Percentiles rank a stretch among this genome's conserved stretches.
These are phyloP conservation scores for Puccinia sorghi DNA, from an alignment of 1,284 basidiomycete species.

Conservation along the genomic window DNA sequence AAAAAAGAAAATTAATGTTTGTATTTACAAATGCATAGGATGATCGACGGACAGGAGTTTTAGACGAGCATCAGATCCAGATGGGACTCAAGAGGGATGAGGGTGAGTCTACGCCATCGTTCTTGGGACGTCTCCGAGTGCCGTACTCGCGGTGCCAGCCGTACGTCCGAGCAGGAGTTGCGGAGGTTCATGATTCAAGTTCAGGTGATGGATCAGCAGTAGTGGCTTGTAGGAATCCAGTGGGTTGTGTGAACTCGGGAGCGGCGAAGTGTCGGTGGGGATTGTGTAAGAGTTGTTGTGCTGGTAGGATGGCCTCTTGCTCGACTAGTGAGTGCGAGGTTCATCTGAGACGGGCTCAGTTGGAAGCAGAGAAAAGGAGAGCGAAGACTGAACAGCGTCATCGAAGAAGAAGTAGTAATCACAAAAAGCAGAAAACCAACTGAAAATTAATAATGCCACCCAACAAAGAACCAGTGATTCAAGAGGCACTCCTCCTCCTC, in stretches of 20 bases:
- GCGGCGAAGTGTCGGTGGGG: conserved; percentile 16
- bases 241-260: conserved; percentile 25
- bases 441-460: neutral
- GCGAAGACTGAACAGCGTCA: conserved; percentile 4
- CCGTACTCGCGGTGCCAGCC: conserved; percentile 61
- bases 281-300: conserved; percentile 30
- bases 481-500: neutral
- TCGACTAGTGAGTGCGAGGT: conserved; percentile 35
- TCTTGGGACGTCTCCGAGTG: conserved; percentile 54
- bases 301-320: neutral
- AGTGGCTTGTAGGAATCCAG: neutral
- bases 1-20: neutral
- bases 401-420: neutral
- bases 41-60: neutral
- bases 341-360: conserved; percentile 14
- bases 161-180: conserved; percentile 55
- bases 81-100: conserved; percentile 49
- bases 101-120: conserved; percentile 51
- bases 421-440: neutral
- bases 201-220: no score
- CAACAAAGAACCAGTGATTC: neutral
- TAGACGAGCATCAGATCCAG: conserved; percentile 47
- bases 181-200: no score
- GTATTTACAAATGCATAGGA: neutral
- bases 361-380: conserved; percentile 12